These are phyloP conservation scores for Colletotrichum sp. DNA, from an alignment of 2,329 filamentous ascomycete species.

Conservation along the genomic window DNA sequence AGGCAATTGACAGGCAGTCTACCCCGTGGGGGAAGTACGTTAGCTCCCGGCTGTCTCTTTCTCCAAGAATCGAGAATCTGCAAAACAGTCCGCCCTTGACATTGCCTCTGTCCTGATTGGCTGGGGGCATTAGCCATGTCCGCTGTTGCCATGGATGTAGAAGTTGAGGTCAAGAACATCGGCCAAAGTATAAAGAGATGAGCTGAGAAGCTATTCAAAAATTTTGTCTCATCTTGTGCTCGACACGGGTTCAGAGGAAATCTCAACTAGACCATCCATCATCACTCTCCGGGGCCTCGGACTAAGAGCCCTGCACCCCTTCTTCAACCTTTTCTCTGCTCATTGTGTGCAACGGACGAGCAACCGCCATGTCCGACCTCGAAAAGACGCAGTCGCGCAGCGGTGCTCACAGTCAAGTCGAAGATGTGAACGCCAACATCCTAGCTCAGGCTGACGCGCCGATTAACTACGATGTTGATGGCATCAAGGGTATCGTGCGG, in stretches of 20 bases:
- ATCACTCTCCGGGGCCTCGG: neutral
- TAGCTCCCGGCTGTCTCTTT: neutral
- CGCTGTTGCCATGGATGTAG: neutral
- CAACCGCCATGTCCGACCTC: neutral
- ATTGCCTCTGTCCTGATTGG: neutral
- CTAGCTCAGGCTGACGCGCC: neutral
- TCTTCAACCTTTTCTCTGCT: neutral
- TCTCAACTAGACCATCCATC: neutral
- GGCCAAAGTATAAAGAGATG: neutral
- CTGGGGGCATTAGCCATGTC: neutral
- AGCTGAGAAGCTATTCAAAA: neutral
- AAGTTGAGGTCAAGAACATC: neutral
- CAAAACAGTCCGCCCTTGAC: neutral
- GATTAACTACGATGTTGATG: slow-evolving; percentile 30
- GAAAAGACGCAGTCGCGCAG: neutral
- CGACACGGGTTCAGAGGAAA: neutral
- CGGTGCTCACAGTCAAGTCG: neutral
- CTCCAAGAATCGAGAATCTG: neutral
- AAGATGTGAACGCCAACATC: neutral
- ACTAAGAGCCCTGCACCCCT: neutral
- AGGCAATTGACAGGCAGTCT: neutral
- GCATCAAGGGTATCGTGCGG: slow-evolving; percentile 33
- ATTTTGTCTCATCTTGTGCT: neutral
- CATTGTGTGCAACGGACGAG: neutral
- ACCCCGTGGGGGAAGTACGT: neutral